These are phyloP conservation scores for Pogostemon cablin DNA, from an alignment of 257 asterid species.

Conservation along the genomic window DNA sequence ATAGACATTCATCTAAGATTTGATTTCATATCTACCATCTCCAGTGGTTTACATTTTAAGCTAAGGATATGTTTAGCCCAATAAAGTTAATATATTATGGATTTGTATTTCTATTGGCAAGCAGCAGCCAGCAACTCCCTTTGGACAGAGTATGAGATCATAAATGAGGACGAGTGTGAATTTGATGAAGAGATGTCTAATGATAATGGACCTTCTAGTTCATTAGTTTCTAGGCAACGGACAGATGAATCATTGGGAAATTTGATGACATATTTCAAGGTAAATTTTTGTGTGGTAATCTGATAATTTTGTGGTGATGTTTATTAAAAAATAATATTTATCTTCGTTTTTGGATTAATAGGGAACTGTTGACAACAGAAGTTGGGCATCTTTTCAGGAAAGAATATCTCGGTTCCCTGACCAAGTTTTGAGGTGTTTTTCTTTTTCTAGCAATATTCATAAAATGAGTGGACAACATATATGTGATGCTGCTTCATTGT, in stretches of 20 bases:
- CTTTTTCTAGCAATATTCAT: neutral
- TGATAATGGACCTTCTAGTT: slow-evolving; percentile 40
- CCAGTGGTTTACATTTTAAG: no score
- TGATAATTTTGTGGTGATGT: slow-evolving; percentile 4
- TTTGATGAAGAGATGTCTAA: slow-evolving; percentile 43
- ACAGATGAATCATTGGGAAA: slow-evolving; percentile 47
- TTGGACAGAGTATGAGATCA: slow-evolving; percentile 85
- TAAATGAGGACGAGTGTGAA: slow-evolving; percentile 69
- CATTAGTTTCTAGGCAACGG: slow-evolving; percentile 55
- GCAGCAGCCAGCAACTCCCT: slow-evolving; percentile 66
- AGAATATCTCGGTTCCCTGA: slow-evolving; percentile 73
- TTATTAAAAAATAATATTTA: neutral
- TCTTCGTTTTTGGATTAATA: slow-evolving; percentile 33
- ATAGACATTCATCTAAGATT: neutral
- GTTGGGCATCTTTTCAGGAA: slow-evolving; percentile 92
- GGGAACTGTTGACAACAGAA: slow-evolving; percentile 67
- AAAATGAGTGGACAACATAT: slow-evolving; percentile 9
- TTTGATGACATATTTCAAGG: slow-evolving; percentile 41
- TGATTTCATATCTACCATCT: no score
- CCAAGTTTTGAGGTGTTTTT: slow-evolving; percentile 81
- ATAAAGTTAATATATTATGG: slow-evolving; percentile 17
- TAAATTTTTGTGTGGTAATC: slow-evolving; percentile 21
- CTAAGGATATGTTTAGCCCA: neutral
- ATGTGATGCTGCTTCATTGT: slow-evolving; percentile 15
- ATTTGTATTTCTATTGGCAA: slow-evolving; percentile 28